A percentile compares a stretch with the other conserved stretches of the same genome.
These are phyloP conservation scores for Papilionanthe hybrid DNA, from an alignment of 116 monocot genomes.

Conservation along the genomic window DNA sequence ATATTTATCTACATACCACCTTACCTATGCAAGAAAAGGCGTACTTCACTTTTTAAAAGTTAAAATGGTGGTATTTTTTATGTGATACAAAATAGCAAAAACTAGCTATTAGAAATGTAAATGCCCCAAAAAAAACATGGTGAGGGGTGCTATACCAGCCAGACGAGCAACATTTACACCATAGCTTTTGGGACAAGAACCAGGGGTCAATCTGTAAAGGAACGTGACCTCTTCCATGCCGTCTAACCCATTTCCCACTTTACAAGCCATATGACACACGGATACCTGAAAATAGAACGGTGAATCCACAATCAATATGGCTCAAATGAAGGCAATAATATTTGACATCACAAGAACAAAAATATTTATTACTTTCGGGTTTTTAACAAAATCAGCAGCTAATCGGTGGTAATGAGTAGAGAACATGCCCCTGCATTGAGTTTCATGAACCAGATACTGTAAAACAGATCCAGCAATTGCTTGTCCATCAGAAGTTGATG, in stretches of 20 bases:
- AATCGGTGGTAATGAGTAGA: conserved; percentile 91
- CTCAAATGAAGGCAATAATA: background rate
- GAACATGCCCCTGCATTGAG: conserved; percentile 81
- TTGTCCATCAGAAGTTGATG: conserved; percentile 97
- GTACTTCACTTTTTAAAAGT: no score
- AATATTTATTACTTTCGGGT: conserved; percentile 38
- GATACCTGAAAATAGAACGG: conserved; percentile 33
- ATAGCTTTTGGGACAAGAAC: conserved; percentile 94
- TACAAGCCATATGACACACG: conserved; percentile 88
- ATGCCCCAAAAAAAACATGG: background rate
- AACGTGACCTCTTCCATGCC: conserved; percentile 85
- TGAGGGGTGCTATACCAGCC: conserved; percentile 53
- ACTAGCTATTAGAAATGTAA: no score
- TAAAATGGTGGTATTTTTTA: no score
- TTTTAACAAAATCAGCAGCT: conserved; percentile 62
- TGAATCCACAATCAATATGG: background rate
- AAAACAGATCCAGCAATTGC: conserved; percentile 88
- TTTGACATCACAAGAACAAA: background rate
- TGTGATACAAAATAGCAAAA: no score
- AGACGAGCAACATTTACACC: conserved; percentile 94
- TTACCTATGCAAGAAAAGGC: no score
- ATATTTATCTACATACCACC: no score
- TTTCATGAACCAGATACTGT: conserved; percentile 53
- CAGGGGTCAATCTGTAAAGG: conserved; percentile 67
- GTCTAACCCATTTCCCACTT: conserved; percentile 53